Evolutionary conservation across 1,284 basidiomycete genomes (phyloP), one percentile per base, ranked within the genome.

Genomic region (Leccinum pachyderme): DNA sequence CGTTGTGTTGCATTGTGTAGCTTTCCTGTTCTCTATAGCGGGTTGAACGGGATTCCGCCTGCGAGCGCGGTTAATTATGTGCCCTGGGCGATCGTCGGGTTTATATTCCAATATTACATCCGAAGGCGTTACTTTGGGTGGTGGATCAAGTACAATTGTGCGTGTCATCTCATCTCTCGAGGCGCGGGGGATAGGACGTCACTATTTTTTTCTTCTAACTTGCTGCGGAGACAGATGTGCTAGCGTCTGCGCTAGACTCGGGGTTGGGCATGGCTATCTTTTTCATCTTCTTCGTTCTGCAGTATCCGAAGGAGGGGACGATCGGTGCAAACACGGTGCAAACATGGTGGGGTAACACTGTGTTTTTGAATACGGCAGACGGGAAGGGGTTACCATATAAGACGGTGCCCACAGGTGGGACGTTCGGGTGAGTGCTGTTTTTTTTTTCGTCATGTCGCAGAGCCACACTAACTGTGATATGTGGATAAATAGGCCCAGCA

Each of bases 301-400:
- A 88, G 66, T 89, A 83, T 60, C 87, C 87, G 3, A 63, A 61
- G 58, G 78, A 86, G 56, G 84, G 83, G n/a, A 70, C 67, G 11
- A 87, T 89, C 60, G 86, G 86, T 22, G 27, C 61, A 29, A 70
- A 75, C 49, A 84, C 65, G 1, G 70, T 89, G 45, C 80, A 81
- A 59, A 53, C 53, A 3, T 90, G 87, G 88, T 90, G 87, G 88
- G 88, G 87, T 15, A 89, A 89, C 59, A 81, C 74, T 0, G 81
- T 81, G 11, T 75, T 66, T 54, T 54, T 54, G 48, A 72, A 74
- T 7, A 83, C 77, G 33, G 78, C 73, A 3, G 81, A 83, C 54
- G 73, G 61, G 15, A 31, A 51, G 5, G 69, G 66, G 28, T 54
- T 67, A 15, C 67, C 77, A 2, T 61, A 51, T 24, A 57, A 47